Conservation (phyloP, 2,329 filamentous ascomycete genomes). For the Bipolaris gigantea region DNA sequence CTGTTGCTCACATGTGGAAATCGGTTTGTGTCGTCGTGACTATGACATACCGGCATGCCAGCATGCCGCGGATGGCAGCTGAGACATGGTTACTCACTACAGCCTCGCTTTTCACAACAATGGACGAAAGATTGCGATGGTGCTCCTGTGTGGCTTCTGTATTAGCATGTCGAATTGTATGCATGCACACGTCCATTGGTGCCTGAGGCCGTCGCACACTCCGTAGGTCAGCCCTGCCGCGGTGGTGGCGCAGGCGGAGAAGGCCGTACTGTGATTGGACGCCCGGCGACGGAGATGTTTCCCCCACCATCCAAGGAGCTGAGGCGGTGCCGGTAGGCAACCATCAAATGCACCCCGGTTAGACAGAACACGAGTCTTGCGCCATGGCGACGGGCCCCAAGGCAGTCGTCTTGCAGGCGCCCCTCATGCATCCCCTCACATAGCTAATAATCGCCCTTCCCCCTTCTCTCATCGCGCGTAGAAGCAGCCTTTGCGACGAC, state of each 20-base stretch:
- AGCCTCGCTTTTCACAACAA: not conserved
- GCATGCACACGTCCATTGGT: not conserved
- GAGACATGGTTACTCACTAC: not conserved
- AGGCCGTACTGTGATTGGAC: conserved; percentile 10
- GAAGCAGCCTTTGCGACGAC: conserved; percentile 7
- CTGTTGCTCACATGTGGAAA: not conserved
- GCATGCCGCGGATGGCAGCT: not conserved
- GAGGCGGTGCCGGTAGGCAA: conserved; percentile 30
- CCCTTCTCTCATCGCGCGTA: conserved; percentile 8
- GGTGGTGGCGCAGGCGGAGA: conserved; percentile 11
- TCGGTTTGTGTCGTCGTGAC: not conserved
- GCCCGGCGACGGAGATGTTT: not conserved
- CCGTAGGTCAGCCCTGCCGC: not conserved
- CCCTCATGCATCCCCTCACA: conserved; percentile 22
- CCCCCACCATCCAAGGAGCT: conserved; percentile 11
- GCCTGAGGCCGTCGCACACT: not conserved
- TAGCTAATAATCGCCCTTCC: conserved; percentile 10
- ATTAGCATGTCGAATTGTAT: not conserved
- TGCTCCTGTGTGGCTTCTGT: no score
- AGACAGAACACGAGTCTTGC: conserved; percentile 22
- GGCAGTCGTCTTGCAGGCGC: conserved; percentile 30
- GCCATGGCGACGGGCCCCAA: conserved; percentile 36
- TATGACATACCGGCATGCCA: not conserved
- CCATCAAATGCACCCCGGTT: conserved; percentile 33
- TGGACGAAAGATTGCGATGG: not conserved